phyloP scores from a whole-genome alignment of 768 basidiomycete genomes.

The Hygrophorus pudorinus region DNA sequence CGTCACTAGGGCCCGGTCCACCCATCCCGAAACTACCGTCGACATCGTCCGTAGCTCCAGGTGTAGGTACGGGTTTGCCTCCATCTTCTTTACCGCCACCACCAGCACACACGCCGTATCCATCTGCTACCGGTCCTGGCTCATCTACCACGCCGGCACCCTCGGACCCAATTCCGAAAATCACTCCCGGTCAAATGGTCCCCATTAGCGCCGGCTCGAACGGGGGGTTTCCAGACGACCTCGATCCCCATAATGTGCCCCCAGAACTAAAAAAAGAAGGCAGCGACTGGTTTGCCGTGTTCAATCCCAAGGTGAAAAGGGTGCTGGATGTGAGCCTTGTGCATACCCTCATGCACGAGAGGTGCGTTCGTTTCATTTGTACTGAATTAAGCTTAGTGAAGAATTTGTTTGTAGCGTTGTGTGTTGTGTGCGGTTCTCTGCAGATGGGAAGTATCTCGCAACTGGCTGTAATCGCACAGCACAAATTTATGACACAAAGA shows the following conservation, averaged over 20 bases:
- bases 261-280: constrained; percentile 57
- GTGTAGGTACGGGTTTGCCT: constrained; percentile 21
- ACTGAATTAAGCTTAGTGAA: constrained; percentile 1
- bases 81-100: constrained; percentile 14
- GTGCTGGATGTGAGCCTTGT: constrained; percentile 64
- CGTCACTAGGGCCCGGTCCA: constrained; percentile 18
- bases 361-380: constrained; percentile 34
- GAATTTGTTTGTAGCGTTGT: constrained; percentile 30
- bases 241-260: constrained; percentile 35
- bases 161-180: constrained; percentile 4
- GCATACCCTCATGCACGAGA: constrained; percentile 77
- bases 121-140: constrained; percentile 13
- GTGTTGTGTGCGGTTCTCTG: constrained; percentile 92
- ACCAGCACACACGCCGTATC: constrained; percentile 2
- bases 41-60: constrained; percentile 15
- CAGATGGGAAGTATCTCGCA: constrained; percentile 84
- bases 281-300: constrained; percentile 78
- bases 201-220: constrained; percentile 12
- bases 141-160: constrained; percentile 12
- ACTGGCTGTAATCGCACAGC: constrained; percentile 92
- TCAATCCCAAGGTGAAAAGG: constrained; percentile 67
- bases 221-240: constrained; percentile 37
- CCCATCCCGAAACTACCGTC: constrained; percentile 12
- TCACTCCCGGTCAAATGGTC: constrained; percentile 5
- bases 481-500: constrained; percentile 91